A percentile compares a stretch with the other conserved stretches of the same genome.
Evolutionary conservation across 208 protist genomes (phyloP).

Genomic region (Jaenimonas drosophilae): DNA sequence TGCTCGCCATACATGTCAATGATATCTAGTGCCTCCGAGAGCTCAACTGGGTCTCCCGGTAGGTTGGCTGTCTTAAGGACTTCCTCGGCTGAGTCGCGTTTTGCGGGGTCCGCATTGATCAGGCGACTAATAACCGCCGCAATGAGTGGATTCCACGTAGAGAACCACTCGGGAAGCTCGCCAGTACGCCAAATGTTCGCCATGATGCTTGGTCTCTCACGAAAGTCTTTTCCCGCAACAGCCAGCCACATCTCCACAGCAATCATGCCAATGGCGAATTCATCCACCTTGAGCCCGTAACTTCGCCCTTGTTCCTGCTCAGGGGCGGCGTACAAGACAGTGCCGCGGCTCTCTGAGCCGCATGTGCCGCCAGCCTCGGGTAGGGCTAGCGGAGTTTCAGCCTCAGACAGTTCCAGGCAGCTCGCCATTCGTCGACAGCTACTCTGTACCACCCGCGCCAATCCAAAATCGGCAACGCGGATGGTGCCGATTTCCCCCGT

Average conservation of each 20-base stretch:
- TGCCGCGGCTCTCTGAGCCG: constrained; percentile 36
- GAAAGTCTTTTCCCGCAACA: constrained; percentile 64
- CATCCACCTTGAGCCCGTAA: constrained; percentile 84
- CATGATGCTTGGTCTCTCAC: constrained; percentile 75
- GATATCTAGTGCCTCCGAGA: constrained; percentile 53
- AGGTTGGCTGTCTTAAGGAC: constrained; percentile 54
- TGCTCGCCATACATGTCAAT: constrained; percentile 56
- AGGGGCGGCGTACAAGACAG: constrained; percentile 77
- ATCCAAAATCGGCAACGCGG: constrained; percentile 75
- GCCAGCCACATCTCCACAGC: constrained; percentile 83
- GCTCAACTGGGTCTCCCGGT: constrained; percentile 66
- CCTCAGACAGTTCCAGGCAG: constrained; percentile 24
- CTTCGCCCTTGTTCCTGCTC: constrained; percentile 59
- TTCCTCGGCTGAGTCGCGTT: constrained; percentile 48
- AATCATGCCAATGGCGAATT: constrained; percentile 85
- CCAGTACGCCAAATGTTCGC: constrained; percentile 50
- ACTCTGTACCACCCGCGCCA: constrained; percentile 50
- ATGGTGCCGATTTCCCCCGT: constrained; percentile 53
- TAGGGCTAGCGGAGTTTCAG: constrained; percentile 1
- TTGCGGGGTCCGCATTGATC: constrained; percentile 31
- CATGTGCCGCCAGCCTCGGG: too few species aligned
- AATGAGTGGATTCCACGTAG: constrained; percentile 36
- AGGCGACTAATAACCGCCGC: constrained; percentile 44
- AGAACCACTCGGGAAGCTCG: constrained; percentile 63
- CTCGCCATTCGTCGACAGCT: constrained; percentile 37